These are phyloP conservation scores for Vaucheria bursata DNA, from an alignment of 352 stramenopile genomes.

Conservation along the genomic window DNA sequence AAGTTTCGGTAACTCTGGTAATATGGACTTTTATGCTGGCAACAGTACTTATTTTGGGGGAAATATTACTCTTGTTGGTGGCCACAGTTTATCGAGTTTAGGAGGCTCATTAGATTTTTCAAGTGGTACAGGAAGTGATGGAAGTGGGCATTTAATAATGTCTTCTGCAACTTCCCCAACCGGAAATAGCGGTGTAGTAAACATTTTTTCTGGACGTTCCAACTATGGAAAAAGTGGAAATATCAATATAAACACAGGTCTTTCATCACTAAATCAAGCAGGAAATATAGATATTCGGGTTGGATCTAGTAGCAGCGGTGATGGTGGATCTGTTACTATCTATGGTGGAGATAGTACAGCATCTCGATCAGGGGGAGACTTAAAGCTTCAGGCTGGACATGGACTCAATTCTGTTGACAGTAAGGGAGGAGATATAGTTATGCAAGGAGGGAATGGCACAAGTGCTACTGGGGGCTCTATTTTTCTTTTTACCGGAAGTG, in stretches of 20 bases:
- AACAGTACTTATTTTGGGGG: too few species aligned
- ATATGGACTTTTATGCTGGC: too few species aligned
- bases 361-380: not conserved
- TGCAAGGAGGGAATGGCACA: slow-evolving; percentile 22
- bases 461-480: slow-evolving; percentile 33
- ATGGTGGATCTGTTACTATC: not conserved
- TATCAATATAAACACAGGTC: not conserved
- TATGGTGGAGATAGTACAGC: not conserved
- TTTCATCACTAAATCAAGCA: not conserved
- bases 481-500: slow-evolving; percentile 16
- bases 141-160: not conserved
- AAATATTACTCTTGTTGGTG: too few species aligned
- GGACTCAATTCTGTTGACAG: slow-evolving; percentile 12
- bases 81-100: not conserved
- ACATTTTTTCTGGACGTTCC: not conserved
- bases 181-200: not conserved
- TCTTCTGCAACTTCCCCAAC: not conserved
- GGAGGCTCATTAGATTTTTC: not conserved
- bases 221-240: not conserved
- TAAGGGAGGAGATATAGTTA: slow-evolving; percentile 27
- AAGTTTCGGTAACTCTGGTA: too few species aligned
- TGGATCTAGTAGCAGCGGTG: not conserved
- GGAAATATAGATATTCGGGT: not conserved
- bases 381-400: not conserved
- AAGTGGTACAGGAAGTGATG: not conserved